Evolutionary conservation across 345 rosid species (phyloP), one percentile per base, ranked within the genome.

Genomic region (Brassica rapa): DNA sequence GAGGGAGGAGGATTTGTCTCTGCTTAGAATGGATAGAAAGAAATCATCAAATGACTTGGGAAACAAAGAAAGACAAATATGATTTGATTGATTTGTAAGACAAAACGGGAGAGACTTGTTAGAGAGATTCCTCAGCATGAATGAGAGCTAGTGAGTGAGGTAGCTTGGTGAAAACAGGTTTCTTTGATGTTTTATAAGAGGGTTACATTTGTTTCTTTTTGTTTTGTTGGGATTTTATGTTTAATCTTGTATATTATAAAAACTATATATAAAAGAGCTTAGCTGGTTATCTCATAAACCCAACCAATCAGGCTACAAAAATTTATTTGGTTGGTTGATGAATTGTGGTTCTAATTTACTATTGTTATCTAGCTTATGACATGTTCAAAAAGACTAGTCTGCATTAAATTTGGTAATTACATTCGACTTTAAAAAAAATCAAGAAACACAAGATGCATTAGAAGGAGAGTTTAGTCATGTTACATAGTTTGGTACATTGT

Each of bases 91-190:
- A 33, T 49, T 46, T 37, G 4, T 77, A 21, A 62, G 14, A 7
- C 21, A 57, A 75, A 66, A 41, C 57, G 1, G 43, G 19, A 70
- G 32, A 62, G 7, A 70, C 65, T 62, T 62, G 71, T 70, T 30
- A 4, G 74, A 76, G 51, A 30, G 74, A 25, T 37, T 68, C 73
- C 35, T 68, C 25, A 11, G 55, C 16, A 63, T 23, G 56, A 49
- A 62, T 33, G 55, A 12, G 11, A 8, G 49, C 35, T 32, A 62
- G 65, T 63, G 55, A 62, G 63, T 2, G 56, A 51, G 56, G 56
- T 51, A 62, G 65, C 66, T 77, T 63, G 59, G 21, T 77, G 80
- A 77, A 62, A 70, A 70, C 61, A 53, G 7, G 75, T 15, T 53
- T 51, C 63, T 59, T 8, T 62, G 11, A 24, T 70, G 75, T 70